Evolutionary conservation across 805 yeast genomes (phyloP), one percentile per base, ranked within the genome.

Genomic region (Metahyphopichia silvanorum): DNA sequence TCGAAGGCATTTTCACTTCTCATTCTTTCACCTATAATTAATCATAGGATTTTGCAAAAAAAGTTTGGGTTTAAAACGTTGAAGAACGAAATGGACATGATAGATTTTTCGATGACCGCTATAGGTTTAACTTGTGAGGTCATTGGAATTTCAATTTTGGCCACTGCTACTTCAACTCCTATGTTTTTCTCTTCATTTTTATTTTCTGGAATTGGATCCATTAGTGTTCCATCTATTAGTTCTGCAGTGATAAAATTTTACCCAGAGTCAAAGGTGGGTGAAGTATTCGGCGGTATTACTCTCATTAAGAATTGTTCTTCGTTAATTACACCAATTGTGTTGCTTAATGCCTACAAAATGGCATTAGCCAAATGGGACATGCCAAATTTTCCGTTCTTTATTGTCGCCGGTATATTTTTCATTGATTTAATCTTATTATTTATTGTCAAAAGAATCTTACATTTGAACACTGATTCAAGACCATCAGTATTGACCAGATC

Each of bases 231-330:
- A 1, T 66, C 80, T 0, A 40, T 81, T 8, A 81, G 76, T 46
- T 67, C 82, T 0, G 43, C 83, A 1, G 56, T 82, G 8, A 66
- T 79, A 33, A 84, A 84, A 51, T 78, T 79, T 51, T 74, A 69
- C 39, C 75, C 77, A 1, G 76, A 76, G 25, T 66, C 71, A 10
- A 70, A 71, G 39, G 67, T 76, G 4, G 94, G 94, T 12, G 87
- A 82, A 52, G 64, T 80, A 12, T 82, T 82, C 57, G 88, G 91
- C 7, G 86, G 82, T 1, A 53, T 82, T 27, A 76, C 86, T 0
- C 51, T 83, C 31, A 49, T 81, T 12, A 75, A 77, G 48, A 79
- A 76, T 41, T 30, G 72, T 0, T 53, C 72, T 4, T 55, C 62
- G 37, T 57, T 80, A 38, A 35, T 71, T 6, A 57, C 68, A 1